Conservation (phyloP, 331 rosid genomes). For the Malus hybrid region DNA sequence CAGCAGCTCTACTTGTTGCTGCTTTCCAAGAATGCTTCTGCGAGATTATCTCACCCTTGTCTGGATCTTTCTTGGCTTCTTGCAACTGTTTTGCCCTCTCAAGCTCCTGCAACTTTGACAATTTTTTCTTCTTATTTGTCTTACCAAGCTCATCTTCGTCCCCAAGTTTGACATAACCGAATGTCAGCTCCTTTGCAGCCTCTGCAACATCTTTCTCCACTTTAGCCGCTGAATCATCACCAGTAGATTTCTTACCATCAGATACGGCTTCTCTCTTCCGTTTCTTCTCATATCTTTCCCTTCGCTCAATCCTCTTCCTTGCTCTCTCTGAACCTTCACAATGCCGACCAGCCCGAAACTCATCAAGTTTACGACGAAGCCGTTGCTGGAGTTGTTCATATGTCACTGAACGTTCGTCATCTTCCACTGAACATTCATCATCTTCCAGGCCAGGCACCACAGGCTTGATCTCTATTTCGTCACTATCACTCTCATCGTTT, state of each 20-base stretch:
- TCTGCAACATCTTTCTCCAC: constrained; percentile 46
- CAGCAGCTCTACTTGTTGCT: constrained; percentile 67
- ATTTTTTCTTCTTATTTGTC: constrained; percentile 39
- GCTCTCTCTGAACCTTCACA: constrained; percentile 31
- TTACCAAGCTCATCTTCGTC: constrained; percentile 39
- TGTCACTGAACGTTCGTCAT: constrained; percentile 46
- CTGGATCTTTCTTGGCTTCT: constrained; percentile 66
- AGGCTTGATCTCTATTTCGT: constrained; percentile 28
- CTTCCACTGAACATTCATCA: constrained; percentile 41
- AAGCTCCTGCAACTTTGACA: constrained; percentile 58
- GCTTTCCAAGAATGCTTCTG: constrained; percentile 58
- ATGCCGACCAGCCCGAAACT: constrained; percentile 39
- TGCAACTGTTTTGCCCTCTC: constrained; percentile 53
- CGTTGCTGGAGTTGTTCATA: constrained; percentile 64
- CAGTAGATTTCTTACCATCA: constrained; percentile 14
- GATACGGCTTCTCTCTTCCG: constrained; percentile 44
- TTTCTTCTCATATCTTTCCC: constrained; percentile 37
- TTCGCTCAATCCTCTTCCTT: constrained; percentile 38
- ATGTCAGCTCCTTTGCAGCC: constrained; percentile 60
- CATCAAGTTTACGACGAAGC: constrained; percentile 49
- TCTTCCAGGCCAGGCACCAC: constrained; percentile 29
- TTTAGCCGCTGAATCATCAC: neutral
- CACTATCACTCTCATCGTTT: constrained; percentile 24
- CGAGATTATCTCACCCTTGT: constrained; percentile 40
- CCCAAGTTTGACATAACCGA: constrained; percentile 54